A percentile compares a stretch with the other conserved stretches of the same genome.
These are phyloP conservation scores for Xylariaceae sp. DNA, from an alignment of 2,329 filamentous ascomycete genomes.

Conservation along the genomic window DNA sequence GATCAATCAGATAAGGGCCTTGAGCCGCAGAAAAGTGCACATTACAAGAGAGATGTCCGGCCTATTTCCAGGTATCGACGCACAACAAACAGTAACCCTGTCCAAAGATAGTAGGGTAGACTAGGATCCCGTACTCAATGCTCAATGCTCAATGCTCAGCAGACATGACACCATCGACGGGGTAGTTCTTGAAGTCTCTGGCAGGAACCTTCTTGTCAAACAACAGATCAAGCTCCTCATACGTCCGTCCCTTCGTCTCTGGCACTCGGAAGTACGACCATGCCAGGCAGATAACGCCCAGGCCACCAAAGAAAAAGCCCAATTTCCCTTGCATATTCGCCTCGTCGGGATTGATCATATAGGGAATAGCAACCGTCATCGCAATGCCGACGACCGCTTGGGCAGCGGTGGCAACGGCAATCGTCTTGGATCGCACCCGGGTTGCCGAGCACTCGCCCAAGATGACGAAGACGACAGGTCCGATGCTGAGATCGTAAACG, in stretches of 20 bases:
- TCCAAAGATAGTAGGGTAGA: too few relatives aligned
- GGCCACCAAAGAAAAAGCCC: slow-evolving; percentile 36
- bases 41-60: too few relatives aligned
- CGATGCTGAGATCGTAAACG: slow-evolving; percentile 48
- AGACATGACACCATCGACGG: slow-evolving; percentile 15
- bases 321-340: slow-evolving; percentile 40
- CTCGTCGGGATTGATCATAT: slow-evolving; percentile 39
- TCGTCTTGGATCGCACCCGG: slow-evolving; percentile 40
- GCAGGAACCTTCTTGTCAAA: slow-evolving; percentile 28
- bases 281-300: slow-evolving; percentile 30
- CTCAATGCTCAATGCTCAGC: slow-evolving; percentile 6
- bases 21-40: too few relatives aligned
- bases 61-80: slow-evolving; percentile 2
- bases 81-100: slow-evolving; percentile 6
- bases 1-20: too few relatives aligned
- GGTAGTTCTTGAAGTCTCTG: slow-evolving; percentile 27
- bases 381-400: slow-evolving; percentile 36
- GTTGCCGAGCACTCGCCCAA: slow-evolving; percentile 48
- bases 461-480: slow-evolving; percentile 47
- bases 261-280: slow-evolving; percentile 33
- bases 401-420: slow-evolving; percentile 38
- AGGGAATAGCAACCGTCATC: slow-evolving; percentile 40
- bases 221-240: slow-evolving; percentile 28
- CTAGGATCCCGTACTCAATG: too few relatives aligned
- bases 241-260: slow-evolving; percentile 28